Conservation (phyloP, 129 eudicot genomes). For the Lonicera japonica region DNA sequence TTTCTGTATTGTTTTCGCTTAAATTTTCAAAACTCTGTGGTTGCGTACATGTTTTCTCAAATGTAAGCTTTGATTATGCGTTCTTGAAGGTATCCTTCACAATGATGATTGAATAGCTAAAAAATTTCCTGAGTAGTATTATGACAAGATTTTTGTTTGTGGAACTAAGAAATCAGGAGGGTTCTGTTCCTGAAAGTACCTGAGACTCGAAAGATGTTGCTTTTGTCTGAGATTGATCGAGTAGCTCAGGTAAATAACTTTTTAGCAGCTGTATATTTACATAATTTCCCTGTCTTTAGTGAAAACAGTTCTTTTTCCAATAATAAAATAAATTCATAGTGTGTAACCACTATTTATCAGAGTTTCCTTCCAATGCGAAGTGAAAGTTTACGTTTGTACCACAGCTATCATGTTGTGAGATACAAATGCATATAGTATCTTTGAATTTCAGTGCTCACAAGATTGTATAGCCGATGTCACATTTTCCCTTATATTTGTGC, state of each 20-base stretch:
- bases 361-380: no score
- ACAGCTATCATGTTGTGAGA: no score
- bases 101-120: not conserved
- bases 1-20: not conserved
- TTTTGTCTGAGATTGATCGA: constrained; percentile 75
- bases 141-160: constrained; percentile 25
- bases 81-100: constrained; percentile 6
- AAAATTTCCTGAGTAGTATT: constrained; percentile 6
- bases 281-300: no score
- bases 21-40: not conserved
- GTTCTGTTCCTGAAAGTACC: constrained; percentile 75
- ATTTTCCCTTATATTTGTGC: no score
- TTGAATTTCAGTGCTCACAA: no score
- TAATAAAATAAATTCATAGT: no score
- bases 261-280: no score
- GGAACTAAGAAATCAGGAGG: constrained; percentile 77
- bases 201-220: constrained; percentile 57
- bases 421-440: no score
- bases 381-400: no score
- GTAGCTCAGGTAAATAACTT: constrained; percentile 57
- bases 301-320: no score
- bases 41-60: not conserved
- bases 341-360: no score
- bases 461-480: no score
- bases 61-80: not conserved